Evolutionary conservation across 2,329 filamentous ascomycete species (phyloP), one percentile per base, ranked within the genome.

Genomic region (Exophiala xenobiotica): DNA sequence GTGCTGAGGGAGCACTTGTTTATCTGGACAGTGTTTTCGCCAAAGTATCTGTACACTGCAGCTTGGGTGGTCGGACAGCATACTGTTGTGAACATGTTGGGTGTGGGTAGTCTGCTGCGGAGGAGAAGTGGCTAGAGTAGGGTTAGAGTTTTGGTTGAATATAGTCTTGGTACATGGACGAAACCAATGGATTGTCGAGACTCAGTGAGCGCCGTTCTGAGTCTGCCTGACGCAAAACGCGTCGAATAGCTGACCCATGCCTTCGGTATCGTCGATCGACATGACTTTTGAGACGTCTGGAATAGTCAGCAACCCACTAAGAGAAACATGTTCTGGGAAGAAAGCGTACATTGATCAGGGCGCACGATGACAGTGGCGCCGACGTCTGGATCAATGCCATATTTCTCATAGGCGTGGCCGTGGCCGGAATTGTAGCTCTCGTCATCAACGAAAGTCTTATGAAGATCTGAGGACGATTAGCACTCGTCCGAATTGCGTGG

Each of bases 21-120:
- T 67, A 91, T 99, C 56, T 99, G 93, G 93, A 97, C 92, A 0
- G 93, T 99, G 8, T 99, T 99, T 69, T 95, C 89, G 58, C 93
- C 93, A 0, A 99, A 97, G 70, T 97, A 91, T 68, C 72, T 99
- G 60, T 99, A 95, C 68, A 88, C 84, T 58, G 86, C 93, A 77
- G 90, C 87, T 11, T 99, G 93, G 95, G 83, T 81, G 56, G 65
- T 92, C 39, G 88, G 82, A 6, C 89, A 91, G 73, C 92, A 99
- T 79, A 67, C 91, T 54, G 66, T 79, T 29, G 75, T 92, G 37
- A 90, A 92, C 67, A 62, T 91, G 26, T 74, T 79, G 4, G 60
- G 86, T 37, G 83, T 54, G n/a, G 51, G 49, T 8, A 29, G 27
- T 11, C 20, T 58, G 19, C 35, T 57, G 19, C 50, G 55, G 47